A percentile compares a stretch with the other conserved stretches of the same genome.
These are phyloP conservation scores for Clavispora carvajalis DNA, from an alignment of 805 yeast species.

Conservation along the genomic window DNA sequence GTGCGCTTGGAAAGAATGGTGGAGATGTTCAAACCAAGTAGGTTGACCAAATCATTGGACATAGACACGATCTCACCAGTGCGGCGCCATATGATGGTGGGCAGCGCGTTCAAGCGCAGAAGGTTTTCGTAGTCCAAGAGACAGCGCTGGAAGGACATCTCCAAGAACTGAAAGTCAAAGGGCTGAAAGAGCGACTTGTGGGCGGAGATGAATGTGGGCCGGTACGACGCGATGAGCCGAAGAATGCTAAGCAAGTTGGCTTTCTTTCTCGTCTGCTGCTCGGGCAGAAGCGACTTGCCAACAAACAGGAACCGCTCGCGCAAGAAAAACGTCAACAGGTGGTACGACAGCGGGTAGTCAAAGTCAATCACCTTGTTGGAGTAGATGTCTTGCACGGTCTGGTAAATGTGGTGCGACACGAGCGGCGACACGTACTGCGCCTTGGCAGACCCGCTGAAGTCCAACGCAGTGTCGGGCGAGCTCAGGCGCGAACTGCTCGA, in stretches of 20 bases:
- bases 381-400: slow-evolving; percentile 48
- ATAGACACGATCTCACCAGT: slow-evolving; percentile 82
- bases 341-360: slow-evolving; percentile 61
- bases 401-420: slow-evolving; percentile 49
- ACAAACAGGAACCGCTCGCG: slow-evolving; percentile 52
- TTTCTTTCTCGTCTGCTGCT: slow-evolving; percentile 27
- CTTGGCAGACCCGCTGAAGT: slow-evolving; percentile 8
- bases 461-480: slow-evolving; percentile 10
- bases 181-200: slow-evolving; percentile 64
- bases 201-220: slow-evolving; percentile 75
- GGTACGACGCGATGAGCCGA: slow-evolving; percentile 56
- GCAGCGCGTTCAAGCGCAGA: slow-evolving; percentile 56
- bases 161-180: slow-evolving; percentile 55
- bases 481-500: slow-evolving; percentile 7
- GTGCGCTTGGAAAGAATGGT: slow-evolving; percentile 54
- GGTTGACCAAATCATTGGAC: slow-evolving; percentile 65
- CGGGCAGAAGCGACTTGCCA: slow-evolving; percentile 23
- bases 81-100: slow-evolving; percentile 80
- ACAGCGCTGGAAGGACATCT: slow-evolving; percentile 41
- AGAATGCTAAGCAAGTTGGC: slow-evolving; percentile 38
- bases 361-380: slow-evolving; percentile 44
- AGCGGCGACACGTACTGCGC: slow-evolving; percentile 53
- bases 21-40: slow-evolving; percentile 59
- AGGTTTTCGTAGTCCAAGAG: slow-evolving; percentile 42
- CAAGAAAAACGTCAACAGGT: slow-evolving; percentile 51